Evolutionary conservation across 1,284 basidiomycete species (phyloP), one percentile per base, ranked within the genome.

Genomic region (Moesziomyces sp.): DNA sequence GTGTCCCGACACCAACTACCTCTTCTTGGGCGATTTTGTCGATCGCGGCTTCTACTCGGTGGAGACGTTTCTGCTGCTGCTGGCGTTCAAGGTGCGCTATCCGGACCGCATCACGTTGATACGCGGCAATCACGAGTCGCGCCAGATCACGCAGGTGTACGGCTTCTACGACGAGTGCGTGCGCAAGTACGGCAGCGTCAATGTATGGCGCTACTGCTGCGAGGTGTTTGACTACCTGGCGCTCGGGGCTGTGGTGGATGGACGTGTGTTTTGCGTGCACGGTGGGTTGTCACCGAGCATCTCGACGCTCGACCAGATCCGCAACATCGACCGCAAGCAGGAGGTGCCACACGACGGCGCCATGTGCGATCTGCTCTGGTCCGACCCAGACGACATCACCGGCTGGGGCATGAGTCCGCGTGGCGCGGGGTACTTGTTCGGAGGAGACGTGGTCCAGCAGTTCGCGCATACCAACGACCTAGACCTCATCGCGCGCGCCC

Each of bases 111-210:
- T 99, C 84, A 98, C 94, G 0, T 90, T 99, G 74, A 97, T 99
- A 77, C 89, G 96, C 38, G 96, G 96, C 14, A 99, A 99, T 87
- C 96, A 99, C 87, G 96, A 99, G 86, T 95, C 93, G n/a, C 88
- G 96, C 4, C 96, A 99, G 85, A 99, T 99, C 46, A 83, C 81
- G 8, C 96, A 99, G 61, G 96, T 99, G 0, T 99, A 99, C 85
- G 97, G 96, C 14, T 99, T 99, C 85, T 99, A 98, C 86, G 97
- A 99, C 86, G 96, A 99, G 83, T 99, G 96, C 85, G 91, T 94
- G 84, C 87, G 95, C 40, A 99, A 99, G 85, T 99, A 98, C 82
- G 96, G 96, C 7, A 92, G 89, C 79, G 91, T 90, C 62, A 96
- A 95, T 83, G 96, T 99, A 44, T 99, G 96, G 96, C 86, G 94